A percentile compares a stretch with the other conserved stretches of the same genome.
Conservation (phyloP, 345 rosid species). For the Salix caprea region DNA sequence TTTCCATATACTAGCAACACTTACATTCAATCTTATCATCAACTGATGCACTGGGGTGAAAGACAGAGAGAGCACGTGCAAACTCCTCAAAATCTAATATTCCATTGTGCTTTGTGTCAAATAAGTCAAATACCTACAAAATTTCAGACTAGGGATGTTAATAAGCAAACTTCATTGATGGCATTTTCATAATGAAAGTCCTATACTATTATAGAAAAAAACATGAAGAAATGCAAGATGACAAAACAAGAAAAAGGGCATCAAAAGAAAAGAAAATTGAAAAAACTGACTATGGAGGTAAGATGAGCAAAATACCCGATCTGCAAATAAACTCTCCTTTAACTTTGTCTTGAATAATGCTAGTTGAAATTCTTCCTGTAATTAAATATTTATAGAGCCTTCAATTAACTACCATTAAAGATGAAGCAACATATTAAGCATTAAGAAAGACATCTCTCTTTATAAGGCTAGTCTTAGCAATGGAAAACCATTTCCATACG, state of each 20-base stretch:
- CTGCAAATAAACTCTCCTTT: constrained; percentile 29
- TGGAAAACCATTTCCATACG: neutral
- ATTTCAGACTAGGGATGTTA: neutral
- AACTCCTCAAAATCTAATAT: constrained; percentile 28
- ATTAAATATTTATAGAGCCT: neutral
- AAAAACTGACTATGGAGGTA: neutral
- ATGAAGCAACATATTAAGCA: neutral
- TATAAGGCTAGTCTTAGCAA: neutral
- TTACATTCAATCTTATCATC: constrained; percentile 31
- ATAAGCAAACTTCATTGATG: neutral
- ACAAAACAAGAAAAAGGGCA: neutral
- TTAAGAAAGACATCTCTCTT: neutral
- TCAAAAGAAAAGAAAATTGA: neutral
- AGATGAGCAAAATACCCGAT: constrained; percentile 15
- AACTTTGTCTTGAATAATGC: constrained; percentile 27
- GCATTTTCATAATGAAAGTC: neutral
- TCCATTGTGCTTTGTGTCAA: constrained; percentile 29
- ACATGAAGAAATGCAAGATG: neutral
- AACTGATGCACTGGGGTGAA: constrained; percentile 28
- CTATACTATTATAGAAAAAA: neutral
- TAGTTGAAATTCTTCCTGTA: constrained; percentile 28
- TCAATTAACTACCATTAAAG: neutral
- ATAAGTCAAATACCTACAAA: constrained; percentile 29
- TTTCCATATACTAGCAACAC: neutral
- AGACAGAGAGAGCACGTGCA: constrained; percentile 27